Evolutionary conservation across 2,329 filamentous ascomycete genomes (phyloP).

Genomic region (Dactylonectria macrodidyma): DNA sequence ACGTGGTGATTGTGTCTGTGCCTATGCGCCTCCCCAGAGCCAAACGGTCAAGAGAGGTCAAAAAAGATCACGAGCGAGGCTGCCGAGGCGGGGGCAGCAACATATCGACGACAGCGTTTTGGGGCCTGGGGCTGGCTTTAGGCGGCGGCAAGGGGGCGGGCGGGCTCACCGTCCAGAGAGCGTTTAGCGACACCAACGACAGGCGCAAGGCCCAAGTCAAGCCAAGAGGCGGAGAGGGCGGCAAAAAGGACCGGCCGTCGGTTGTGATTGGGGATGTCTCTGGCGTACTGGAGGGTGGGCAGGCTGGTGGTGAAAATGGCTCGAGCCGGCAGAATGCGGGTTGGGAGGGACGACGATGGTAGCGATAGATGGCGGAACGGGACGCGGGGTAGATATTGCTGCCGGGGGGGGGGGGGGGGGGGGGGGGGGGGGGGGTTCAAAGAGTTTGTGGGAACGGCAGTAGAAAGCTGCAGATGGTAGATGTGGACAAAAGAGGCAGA

Average conservation of each 20-base stretch:
- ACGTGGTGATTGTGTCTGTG: slow-evolving; percentile 13
- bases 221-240: background rate
- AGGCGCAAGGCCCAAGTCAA: background rate
- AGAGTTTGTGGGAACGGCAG: slow-evolving; percentile 5
- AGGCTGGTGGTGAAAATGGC: slow-evolving; percentile 30
- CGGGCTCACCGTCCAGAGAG: slow-evolving; percentile 41
- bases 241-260: slow-evolving; percentile 2
- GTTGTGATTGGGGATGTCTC: slow-evolving; percentile 2
- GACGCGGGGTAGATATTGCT: slow-evolving; percentile 7
- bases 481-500: background rate
- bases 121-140: slow-evolving; percentile 31
- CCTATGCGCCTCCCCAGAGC: background rate
- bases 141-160: slow-evolving; percentile 32
- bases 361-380: slow-evolving; percentile 5
- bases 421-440: slow-evolving; percentile 2
- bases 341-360: slow-evolving; percentile 15
- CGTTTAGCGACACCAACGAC: slow-evolving; percentile 26
- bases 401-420: background rate
- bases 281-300: background rate
- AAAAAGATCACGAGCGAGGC: slow-evolving; percentile 37
- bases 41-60: background rate
- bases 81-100: slow-evolving; percentile 38
- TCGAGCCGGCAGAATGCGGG: slow-evolving; percentile 31
- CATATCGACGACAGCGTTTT: slow-evolving; percentile 30
- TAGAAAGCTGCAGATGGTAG: background rate